phyloP scores from a whole-genome alignment of 331 rosid species.

The Pyrus hybrid region DNA sequence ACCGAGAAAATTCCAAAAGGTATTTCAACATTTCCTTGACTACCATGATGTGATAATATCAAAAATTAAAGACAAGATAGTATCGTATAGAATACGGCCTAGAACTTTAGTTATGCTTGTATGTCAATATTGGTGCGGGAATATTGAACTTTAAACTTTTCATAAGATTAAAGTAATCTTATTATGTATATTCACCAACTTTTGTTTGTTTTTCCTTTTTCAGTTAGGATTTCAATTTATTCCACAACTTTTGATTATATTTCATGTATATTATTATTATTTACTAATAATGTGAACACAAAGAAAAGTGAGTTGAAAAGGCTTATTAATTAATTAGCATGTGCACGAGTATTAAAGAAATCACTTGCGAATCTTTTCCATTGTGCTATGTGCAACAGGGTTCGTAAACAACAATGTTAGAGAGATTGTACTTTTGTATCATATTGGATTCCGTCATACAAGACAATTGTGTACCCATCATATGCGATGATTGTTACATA shows the following conservation, averaged over 20 bases:
- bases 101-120: neutral
- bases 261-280: neutral
- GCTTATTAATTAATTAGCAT: too few species aligned
- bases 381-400: neutral
- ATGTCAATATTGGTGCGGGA: neutral
- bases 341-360: too few species aligned
- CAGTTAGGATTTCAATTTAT: neutral
- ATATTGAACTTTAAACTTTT: neutral
- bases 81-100: fast-evolving
- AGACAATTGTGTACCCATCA: too few species aligned
- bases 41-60: fast-evolving
- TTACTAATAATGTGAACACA: neutral
- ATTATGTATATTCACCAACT: too few species aligned
- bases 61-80: fast-evolving
- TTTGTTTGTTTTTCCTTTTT: too few species aligned
- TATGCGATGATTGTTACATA: too few species aligned
- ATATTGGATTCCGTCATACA: too few species aligned
- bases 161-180: neutral
- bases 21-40: too few species aligned
- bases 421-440: too few species aligned
- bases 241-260: neutral
- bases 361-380: neutral
- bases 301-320: neutral
- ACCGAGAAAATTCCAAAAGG: fast-evolving
- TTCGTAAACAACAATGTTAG: too few species aligned